Percentiles rank a stretch among this genome's conserved stretches.
phyloP scores from a whole-genome alignment of 2,329 filamentous ascomycete genomes.

The Aureobasidium sp. region DNA sequence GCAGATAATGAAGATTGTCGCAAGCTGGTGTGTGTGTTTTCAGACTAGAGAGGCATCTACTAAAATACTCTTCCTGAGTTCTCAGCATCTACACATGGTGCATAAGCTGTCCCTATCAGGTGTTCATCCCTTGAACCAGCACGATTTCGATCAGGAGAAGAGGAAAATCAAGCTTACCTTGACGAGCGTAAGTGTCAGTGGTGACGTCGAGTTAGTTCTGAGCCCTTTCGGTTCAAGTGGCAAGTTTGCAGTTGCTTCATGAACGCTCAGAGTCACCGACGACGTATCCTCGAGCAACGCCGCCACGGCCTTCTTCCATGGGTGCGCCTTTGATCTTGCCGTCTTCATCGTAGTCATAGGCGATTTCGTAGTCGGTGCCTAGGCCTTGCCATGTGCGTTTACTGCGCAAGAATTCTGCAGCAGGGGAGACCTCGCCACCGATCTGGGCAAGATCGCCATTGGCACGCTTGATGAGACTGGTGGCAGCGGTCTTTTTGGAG shows the following conservation, averaged over 20 bases:
- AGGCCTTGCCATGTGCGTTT: conserved; percentile 87
- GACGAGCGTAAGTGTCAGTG: conserved; percentile 19
- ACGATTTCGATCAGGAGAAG: conserved; percentile 17
- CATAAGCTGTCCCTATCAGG: conserved; percentile 99
- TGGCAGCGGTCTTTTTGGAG: conserved; percentile 4
- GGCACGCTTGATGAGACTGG: conserved; percentile 53
- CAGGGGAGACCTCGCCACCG: conserved; percentile 82
- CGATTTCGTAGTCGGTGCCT: conserved; percentile 71
- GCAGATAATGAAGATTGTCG: not conserved
- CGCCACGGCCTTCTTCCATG: conserved; percentile 79
- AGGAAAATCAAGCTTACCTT: conserved; percentile 65
- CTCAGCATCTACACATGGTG: conserved; percentile 73
- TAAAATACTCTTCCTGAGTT: conserved; percentile 94
- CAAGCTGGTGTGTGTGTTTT: conserved; percentile 30
- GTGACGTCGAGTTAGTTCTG: too few relatives aligned
- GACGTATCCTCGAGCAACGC: conserved; percentile 81
- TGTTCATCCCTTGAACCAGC: conserved; percentile 72
- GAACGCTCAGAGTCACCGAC: conserved; percentile 50
- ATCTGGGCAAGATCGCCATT: conserved; percentile 71
- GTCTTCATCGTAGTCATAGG: conserved; percentile 50
- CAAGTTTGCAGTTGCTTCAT: not conserved
- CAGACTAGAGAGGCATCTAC: conserved; percentile 98
- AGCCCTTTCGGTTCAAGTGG: not conserved
- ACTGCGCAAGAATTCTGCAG: conserved; percentile 76
- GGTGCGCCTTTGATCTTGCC: conserved; percentile 50